These are phyloP conservation scores for Suillus brevipes DNA, from an alignment of 768 basidiomycete genomes.

Conservation along the genomic window DNA sequence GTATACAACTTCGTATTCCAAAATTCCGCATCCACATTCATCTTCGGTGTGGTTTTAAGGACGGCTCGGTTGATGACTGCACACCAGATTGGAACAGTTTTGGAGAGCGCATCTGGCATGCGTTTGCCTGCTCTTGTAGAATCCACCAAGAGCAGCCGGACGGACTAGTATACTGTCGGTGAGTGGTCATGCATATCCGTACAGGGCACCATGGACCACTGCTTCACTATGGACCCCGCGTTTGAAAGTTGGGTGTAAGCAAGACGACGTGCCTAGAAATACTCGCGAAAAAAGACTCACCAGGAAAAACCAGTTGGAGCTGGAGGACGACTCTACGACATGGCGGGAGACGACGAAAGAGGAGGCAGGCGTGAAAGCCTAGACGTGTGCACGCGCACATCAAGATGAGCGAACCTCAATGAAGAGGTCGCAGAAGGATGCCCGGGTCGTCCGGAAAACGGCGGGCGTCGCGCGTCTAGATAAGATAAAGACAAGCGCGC, in stretches of 20 bases:
- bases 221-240: background rate
- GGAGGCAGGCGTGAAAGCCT: too few relatives aligned
- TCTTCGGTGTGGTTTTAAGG: conserved; percentile 13
- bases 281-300: background rate
- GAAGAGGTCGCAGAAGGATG: too few relatives aligned
- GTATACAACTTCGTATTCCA: conserved; percentile 72
- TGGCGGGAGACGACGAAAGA: too few relatives aligned
- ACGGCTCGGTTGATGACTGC: conserved; percentile 77
- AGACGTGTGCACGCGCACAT: too few relatives aligned
- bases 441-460: too few relatives aligned
- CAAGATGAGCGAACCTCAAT: too few relatives aligned
- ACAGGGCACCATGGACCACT: too few relatives aligned
- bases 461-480: too few relatives aligned
- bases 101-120: conserved; percentile 90
- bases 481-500: too few relatives aligned
- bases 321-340: too few relatives aligned
- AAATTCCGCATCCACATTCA: conserved; percentile 6
- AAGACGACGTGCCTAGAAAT: background rate
- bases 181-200: background rate
- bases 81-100: conserved; percentile 95
- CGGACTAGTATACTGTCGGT: background rate
- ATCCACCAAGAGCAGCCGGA: conserved; percentile 82
- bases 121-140: conserved; percentile 93
- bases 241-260: background rate
- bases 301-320: background rate